Evolutionary conservation across 306 rosid genomes (phyloP).

Genomic region (Cicer yamashitae): DNA sequence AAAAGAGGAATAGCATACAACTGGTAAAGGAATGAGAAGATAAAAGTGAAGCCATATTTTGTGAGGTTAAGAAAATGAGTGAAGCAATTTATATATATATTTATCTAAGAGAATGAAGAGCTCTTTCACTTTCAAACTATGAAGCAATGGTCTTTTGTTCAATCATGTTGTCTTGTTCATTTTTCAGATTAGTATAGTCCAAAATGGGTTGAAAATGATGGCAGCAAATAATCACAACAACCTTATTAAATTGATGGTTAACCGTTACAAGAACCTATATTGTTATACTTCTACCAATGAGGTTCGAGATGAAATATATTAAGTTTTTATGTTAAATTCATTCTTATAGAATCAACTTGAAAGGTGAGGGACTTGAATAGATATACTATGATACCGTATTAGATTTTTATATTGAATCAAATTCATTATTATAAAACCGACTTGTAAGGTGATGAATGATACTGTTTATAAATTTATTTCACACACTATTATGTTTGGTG

Average conservation of each 20-base stretch:
- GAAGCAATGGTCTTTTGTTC: slow-evolving; percentile 49
- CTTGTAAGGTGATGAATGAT: too few species aligned
- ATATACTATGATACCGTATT: too few species aligned
- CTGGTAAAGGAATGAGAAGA: slow-evolving; percentile 40
- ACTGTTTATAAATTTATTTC: too few species aligned
- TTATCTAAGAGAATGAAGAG: slow-evolving; percentile 45
- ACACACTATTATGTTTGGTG: too few species aligned
- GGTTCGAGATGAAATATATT: slow-evolving; percentile 27
- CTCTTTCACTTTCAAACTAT: slow-evolving; percentile 43
- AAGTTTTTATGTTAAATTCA: too few species aligned
- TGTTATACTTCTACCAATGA: slow-evolving; percentile 34
- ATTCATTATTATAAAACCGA: too few species aligned
- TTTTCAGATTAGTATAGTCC: slow-evolving; percentile 42
- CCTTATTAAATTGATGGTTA: slow-evolving; percentile 70
- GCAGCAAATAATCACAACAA: slow-evolving; percentile 43
- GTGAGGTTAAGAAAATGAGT: slow-evolving; percentile 38
- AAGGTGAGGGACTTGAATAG: too few species aligned
- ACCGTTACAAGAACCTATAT: slow-evolving; percentile 57
- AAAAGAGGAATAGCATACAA: slow-evolving; percentile 45
- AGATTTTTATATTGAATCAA: too few species aligned
- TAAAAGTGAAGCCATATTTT: slow-evolving; percentile 61
- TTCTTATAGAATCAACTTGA: too few species aligned
- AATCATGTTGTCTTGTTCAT: slow-evolving; percentile 62
- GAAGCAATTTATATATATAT: slow-evolving; percentile 38
- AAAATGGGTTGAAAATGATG: slow-evolving; percentile 50